Evolutionary conservation across 1,284 basidiomycete genomes (phyloP).

Genomic region (Inonotus hispidus): DNA sequence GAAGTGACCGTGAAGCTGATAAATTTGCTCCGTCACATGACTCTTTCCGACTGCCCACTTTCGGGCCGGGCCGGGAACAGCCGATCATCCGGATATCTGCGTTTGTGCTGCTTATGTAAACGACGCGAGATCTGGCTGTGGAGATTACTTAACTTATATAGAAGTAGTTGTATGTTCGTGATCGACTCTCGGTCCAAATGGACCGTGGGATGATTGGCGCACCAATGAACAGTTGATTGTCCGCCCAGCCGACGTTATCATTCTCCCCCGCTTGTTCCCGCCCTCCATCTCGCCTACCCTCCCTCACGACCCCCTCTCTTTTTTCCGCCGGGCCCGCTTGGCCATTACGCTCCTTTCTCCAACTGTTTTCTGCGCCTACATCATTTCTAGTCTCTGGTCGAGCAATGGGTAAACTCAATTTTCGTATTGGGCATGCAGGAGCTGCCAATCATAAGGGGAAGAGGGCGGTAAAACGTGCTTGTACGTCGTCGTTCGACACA

Average conservation of each 20-base stretch:
- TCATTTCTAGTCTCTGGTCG: not conserved
- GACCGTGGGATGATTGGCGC: slow-evolving; percentile 5
- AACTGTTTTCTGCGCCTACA: not conserved
- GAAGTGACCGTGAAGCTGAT: too few species aligned
- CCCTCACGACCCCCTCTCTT: slow-evolving; percentile 8
- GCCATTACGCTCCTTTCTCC: slow-evolving; percentile 11
- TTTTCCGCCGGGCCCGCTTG: not conserved
- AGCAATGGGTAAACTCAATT: slow-evolving; percentile 1
- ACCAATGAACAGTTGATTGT: not conserved
- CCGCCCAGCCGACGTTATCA: slow-evolving; percentile 1
- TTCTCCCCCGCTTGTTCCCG: slow-evolving; percentile 5
- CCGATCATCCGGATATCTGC: too few species aligned
- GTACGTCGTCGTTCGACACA: not conserved
- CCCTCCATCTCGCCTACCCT: not conserved
- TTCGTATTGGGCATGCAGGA: slow-evolving; percentile 15
- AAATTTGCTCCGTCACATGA: too few species aligned
- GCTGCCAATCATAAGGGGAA: slow-evolving; percentile 2
- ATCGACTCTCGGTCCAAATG: not conserved
- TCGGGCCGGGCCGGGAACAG: too few species aligned
- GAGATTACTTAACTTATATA: too few species aligned
- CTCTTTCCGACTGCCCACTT: too few species aligned
- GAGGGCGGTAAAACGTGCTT: slow-evolving; percentile 10
- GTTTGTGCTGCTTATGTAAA: too few species aligned
- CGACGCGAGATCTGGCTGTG: too few species aligned
- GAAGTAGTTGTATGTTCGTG: not conserved